phyloP scores from a whole-genome alignment of 2,329 filamentous ascomycete species.

The Apiospora rasikravindrae region DNA sequence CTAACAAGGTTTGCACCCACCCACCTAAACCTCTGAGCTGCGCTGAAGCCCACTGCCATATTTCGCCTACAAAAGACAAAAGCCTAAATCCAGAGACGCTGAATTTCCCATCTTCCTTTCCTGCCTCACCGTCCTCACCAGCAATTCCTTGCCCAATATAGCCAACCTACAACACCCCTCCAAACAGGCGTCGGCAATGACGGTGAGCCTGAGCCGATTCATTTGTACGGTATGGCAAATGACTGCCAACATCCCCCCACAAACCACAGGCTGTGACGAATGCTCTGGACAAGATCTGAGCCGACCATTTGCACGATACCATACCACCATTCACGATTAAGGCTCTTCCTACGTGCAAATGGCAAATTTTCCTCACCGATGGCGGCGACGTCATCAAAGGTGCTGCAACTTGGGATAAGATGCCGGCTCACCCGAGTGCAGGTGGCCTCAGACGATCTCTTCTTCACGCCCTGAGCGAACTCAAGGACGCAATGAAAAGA shows the following conservation, averaged over 20 bases:
- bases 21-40: background rate
- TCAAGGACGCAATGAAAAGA: background rate
- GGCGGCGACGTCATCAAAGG: background rate
- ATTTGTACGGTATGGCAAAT: conserved; percentile 4
- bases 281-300: background rate
- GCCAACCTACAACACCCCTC: background rate
- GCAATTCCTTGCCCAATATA: background rate
- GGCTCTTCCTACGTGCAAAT: background rate
- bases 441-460: background rate
- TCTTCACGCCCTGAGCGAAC: conserved; percentile 6
- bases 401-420: background rate
- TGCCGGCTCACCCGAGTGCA: background rate
- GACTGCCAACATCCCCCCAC: background rate
- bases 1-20: background rate
- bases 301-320: background rate
- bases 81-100: background rate
- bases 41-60: background rate
- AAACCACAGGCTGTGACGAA: background rate
- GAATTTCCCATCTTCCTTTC: background rate
- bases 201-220: background rate
- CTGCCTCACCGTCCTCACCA: background rate
- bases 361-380: background rate
- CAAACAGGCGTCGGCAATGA: conserved; percentile 7
- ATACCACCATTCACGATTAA: background rate
- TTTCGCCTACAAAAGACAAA: background rate